These are phyloP conservation scores for Albifimbria verrucaria DNA, from an alignment of 2,329 filamentous ascomycete species.

Conservation along the genomic window DNA sequence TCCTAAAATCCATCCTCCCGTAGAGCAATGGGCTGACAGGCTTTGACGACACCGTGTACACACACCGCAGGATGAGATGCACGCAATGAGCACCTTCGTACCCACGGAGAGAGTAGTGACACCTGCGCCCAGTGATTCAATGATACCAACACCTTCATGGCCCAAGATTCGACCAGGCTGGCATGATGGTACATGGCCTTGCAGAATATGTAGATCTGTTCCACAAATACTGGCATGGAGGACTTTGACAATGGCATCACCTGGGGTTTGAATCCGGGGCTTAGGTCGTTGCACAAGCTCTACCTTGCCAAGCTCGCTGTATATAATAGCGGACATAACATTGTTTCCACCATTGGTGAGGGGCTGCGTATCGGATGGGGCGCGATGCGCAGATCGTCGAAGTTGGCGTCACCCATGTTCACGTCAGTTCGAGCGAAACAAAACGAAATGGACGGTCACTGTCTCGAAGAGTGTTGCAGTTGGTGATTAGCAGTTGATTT, in stretches of 20 bases:
- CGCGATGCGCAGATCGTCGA: no score
- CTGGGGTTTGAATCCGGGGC: constrained; percentile 36
- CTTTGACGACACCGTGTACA: constrained; percentile 49
- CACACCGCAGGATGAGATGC: constrained; percentile 47
- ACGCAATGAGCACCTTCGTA: constrained; percentile 49
- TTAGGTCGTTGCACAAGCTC: constrained; percentile 37
- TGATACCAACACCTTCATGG: constrained; percentile 50
- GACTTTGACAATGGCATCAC: constrained; percentile 47
- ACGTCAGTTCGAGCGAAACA: no score
- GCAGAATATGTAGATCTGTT: constrained; percentile 53
- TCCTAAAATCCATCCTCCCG: constrained; percentile 53
- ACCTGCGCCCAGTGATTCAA: constrained; percentile 40
- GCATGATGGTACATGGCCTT: constrained; percentile 49
- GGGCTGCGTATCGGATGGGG: no score
- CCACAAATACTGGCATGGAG: constrained; percentile 50
- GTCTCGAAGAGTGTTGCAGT: no score
- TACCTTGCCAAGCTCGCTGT: constrained; percentile 29
- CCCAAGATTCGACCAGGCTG: constrained; percentile 44
- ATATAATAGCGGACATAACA: constrained; percentile 46
- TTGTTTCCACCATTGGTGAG: background rate
- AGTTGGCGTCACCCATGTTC: no score
- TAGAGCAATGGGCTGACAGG: constrained; percentile 50
- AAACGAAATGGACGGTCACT: no score
- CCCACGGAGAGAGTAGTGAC: constrained; percentile 46
- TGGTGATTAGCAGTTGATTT: no score